Percentiles rank a stretch among this genome's conserved stretches.
phyloP scores from a whole-genome alignment of 148 eudicot species.

The Pouteria glomerata region DNA sequence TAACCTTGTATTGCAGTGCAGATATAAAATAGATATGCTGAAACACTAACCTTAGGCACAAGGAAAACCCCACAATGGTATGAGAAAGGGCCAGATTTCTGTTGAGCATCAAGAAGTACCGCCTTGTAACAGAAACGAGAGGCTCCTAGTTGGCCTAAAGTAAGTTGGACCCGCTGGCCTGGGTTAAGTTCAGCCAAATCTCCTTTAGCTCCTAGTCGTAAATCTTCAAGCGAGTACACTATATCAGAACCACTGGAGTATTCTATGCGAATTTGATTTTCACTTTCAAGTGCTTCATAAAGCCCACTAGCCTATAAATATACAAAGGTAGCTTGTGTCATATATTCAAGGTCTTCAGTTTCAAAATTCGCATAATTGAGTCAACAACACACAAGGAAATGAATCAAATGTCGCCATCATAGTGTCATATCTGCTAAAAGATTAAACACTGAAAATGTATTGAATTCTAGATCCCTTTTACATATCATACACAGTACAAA shows the following conservation, averaged over 20 bases:
- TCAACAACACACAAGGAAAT: not conserved
- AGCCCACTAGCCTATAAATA: conserved; percentile 63
- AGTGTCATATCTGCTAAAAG: not conserved
- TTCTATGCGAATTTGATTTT: conserved; percentile 52
- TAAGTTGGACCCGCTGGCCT: conserved; percentile 59
- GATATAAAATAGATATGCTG: not conserved
- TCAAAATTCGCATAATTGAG: not conserved
- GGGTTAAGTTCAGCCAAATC: conserved; percentile 59
- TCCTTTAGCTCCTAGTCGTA: conserved; percentile 69
- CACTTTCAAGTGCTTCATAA: conserved; percentile 58
- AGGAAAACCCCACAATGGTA: conserved; percentile 79
- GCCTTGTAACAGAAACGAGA: conserved; percentile 63
- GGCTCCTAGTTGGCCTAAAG: conserved; percentile 63
- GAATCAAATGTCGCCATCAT: not conserved
- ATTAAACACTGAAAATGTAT: not conserved
- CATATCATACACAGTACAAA: not conserved
- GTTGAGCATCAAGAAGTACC: conserved; percentile 81
- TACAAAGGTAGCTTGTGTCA: conserved; percentile 10
- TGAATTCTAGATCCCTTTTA: not conserved
- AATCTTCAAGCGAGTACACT: conserved; percentile 65
- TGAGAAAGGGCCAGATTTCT: conserved; percentile 39
- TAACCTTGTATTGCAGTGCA: too few species aligned
- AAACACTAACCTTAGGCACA: conserved; percentile 67
- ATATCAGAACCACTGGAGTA: conserved; percentile 53
- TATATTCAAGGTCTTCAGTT: not conserved